phyloP scores from a whole-genome alignment of 106 monocot species.

The Allium sativum region DNA sequence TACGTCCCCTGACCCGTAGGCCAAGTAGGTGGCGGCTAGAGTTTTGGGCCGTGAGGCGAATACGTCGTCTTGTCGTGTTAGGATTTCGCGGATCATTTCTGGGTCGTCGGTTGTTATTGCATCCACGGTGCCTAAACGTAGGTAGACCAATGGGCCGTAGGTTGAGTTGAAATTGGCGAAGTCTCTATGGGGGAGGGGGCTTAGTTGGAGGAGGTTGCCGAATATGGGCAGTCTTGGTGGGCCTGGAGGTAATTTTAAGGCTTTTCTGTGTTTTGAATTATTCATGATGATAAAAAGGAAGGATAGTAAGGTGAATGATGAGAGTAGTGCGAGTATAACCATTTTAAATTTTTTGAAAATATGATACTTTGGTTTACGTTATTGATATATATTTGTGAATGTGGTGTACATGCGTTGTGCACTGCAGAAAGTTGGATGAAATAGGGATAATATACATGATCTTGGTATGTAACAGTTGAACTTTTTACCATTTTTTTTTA shows the following conservation, averaged over 20 bases:
- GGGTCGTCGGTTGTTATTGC: slow-evolving; percentile 72
- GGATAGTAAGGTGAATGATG: too few relatives aligned
- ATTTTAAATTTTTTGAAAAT: too few relatives aligned
- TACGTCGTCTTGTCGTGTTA: slow-evolving; percentile 63
- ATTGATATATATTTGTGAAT: too few relatives aligned
- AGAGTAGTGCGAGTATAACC: too few relatives aligned
- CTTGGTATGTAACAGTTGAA: too few relatives aligned
- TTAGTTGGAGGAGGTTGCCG: slow-evolving; percentile 80
- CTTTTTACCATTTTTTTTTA: too few relatives aligned
- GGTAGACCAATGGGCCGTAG: slow-evolving; percentile 83
- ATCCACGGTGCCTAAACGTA: slow-evolving; percentile 58
- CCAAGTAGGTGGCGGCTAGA: slow-evolving; percentile 51
- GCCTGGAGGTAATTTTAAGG: slow-evolving; percentile 47
- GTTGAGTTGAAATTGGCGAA: slow-evolving; percentile 49
- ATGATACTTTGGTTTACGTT: too few relatives aligned
- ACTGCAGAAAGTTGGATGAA: too few relatives aligned
- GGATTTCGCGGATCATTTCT: slow-evolving; percentile 78
- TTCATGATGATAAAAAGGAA: too few relatives aligned
- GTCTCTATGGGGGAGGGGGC: slow-evolving; percentile 65
- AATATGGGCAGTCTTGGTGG: slow-evolving; percentile 63
- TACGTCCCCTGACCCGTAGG: slow-evolving; percentile 69
- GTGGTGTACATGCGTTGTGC: too few relatives aligned
- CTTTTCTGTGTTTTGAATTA: too few relatives aligned
- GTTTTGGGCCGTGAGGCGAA: slow-evolving; percentile 82
- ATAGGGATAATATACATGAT: too few relatives aligned